Conservation (phyloP, 2,329 filamentous ascomycete species). For the Leptodontidium sp. region DNA sequence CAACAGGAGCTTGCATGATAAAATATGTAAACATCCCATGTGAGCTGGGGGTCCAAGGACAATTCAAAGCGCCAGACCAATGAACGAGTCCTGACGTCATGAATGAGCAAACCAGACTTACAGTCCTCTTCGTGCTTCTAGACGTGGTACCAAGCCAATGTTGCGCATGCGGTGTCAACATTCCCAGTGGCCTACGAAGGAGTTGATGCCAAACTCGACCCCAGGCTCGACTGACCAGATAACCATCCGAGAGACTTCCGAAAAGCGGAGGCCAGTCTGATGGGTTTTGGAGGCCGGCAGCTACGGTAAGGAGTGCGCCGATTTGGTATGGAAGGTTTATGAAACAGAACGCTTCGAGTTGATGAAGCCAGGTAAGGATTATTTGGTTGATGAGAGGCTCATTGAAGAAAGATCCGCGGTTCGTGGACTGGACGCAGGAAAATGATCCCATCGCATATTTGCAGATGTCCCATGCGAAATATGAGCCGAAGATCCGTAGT, state of each 20-base stretch:
- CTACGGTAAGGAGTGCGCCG: slow-evolving; percentile 18
- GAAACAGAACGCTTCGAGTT: slow-evolving; percentile 28
- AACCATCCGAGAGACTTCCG: slow-evolving; percentile 19
- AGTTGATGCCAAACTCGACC: slow-evolving; percentile 27
- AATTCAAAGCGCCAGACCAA: slow-evolving; percentile 20
- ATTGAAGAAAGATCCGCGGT: slow-evolving; percentile 21
- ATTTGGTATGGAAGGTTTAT: slow-evolving; percentile 28
- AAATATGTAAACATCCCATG: slow-evolving; percentile 27
- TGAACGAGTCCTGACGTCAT: slow-evolving; percentile 19
- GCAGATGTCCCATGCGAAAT: slow-evolving; percentile 7
- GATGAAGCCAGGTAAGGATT: slow-evolving; percentile 28
- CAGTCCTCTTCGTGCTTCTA: slow-evolving; percentile 1
- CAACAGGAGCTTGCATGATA: slow-evolving; percentile 23
- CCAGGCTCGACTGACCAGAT: slow-evolving; percentile 24
- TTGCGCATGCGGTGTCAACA: slow-evolving; percentile 18
- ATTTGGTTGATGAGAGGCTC: slow-evolving; percentile 20
- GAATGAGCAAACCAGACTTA: slow-evolving; percentile 15
- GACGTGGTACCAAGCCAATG: background rate
- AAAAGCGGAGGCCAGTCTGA: slow-evolving; percentile 25
- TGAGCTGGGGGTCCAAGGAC: slow-evolving; percentile 21
- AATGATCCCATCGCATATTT: slow-evolving; percentile 9
- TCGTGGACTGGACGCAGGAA: slow-evolving; percentile 10
- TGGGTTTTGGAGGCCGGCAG: slow-evolving; percentile 6
- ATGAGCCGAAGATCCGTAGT: slow-evolving; percentile 13
- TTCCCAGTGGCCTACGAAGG: slow-evolving; percentile 4